Evolutionary conservation across 1,139 yeast species (phyloP).

Genomic region (Suhomyces bribrorum): DNA sequence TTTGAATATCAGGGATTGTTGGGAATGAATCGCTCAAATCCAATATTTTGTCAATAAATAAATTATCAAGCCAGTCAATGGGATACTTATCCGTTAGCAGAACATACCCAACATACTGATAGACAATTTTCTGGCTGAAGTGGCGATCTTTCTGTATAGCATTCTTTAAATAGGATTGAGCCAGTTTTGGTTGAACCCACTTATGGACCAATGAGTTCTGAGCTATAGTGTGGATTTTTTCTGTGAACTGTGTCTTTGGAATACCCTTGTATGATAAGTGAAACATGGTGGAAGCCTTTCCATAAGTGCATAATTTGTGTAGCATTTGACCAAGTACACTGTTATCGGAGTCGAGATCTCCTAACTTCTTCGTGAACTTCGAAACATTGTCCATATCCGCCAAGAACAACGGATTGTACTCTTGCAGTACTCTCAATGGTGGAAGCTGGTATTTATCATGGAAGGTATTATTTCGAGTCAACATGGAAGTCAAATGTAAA

Average conservation of each 20-base stretch:
- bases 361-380: neutral
- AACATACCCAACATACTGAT: constrained; percentile 14
- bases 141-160: constrained; percentile 3
- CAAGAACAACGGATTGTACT: constrained; percentile 13
- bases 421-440: neutral
- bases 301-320: constrained; percentile 5
- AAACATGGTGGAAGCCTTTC: constrained; percentile 8
- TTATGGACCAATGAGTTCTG: constrained; percentile 5
- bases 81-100: constrained; percentile 11
- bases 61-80: constrained; percentile 9
- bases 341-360: neutral
- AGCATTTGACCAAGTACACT: neutral
- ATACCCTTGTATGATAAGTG: constrained; percentile 5
- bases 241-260: constrained; percentile 1
- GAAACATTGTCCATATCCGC: constrained; percentile 6
- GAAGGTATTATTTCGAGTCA: too few relatives aligned
- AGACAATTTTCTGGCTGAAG: constrained; percentile 9
- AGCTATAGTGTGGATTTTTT: neutral
- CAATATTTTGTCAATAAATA: neutral
- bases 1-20: neutral
- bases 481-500: neutral
- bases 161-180: constrained; percentile 3
- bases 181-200: constrained; percentile 1
- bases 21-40: neutral
- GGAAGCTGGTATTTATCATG: constrained; percentile 10